Conservation (phyloP, 495 filamentous ascomycete genomes). For the Xylaria flabelliformis region DNA sequence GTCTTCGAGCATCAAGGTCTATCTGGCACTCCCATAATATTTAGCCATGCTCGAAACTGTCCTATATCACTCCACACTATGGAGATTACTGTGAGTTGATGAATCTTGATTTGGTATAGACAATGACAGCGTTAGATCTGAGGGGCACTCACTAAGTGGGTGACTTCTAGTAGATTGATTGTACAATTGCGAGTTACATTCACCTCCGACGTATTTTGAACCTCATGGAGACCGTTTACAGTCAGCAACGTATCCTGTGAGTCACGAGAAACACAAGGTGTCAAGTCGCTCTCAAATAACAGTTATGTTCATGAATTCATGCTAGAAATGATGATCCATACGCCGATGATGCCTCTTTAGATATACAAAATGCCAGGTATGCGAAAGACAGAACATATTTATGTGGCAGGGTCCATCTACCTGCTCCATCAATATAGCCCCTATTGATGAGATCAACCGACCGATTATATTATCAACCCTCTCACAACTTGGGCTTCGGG, state of each 20-base stretch:
- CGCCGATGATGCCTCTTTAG: conserved; percentile 15
- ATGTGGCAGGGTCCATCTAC: no score
- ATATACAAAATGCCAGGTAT: conserved; percentile 4
- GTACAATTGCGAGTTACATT: no score
- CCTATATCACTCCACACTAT: not conserved
- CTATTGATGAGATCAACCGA: not conserved
- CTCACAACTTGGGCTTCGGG: conserved; percentile 15
- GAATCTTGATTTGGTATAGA: not conserved
- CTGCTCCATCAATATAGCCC: not conserved
- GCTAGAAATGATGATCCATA: not conserved
- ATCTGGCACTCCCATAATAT: no score
- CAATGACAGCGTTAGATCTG: not conserved
- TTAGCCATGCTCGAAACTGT: not conserved
- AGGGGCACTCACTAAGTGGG: no score
- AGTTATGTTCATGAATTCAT: not conserved
- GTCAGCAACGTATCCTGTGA: no score
- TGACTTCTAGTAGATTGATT: no score
- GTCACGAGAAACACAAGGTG: not conserved
- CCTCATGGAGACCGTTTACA: no score
- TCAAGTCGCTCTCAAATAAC: not conserved
- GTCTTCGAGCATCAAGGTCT: not conserved
- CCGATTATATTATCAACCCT: not conserved
- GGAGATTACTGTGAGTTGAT: not conserved
- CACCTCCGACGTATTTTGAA: no score
- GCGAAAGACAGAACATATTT: not conserved